Evolutionary conservation across 192 early-diverging fungal species (phyloP), one percentile per base, ranked within the genome.

Genomic region (Umbelopsis isabellina): DNA sequence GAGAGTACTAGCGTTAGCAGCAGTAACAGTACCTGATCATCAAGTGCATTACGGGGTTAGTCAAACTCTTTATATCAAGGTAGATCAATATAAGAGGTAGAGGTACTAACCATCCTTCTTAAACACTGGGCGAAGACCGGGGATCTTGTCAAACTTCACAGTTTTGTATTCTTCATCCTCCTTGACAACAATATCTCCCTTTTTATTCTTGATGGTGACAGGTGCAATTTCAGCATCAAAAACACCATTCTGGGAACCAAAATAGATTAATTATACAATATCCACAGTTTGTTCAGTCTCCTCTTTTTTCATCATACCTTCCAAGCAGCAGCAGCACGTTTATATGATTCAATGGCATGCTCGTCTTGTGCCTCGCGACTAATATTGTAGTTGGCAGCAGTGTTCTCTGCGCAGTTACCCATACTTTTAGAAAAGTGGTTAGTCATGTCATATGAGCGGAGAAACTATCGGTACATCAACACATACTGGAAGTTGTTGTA

Each of bases 81-180:
- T 30, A 30, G n/a, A 30, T 30, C 27, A 30, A 30, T 3, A 30
- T 30, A 3, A 2, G 27, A 30, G 27, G 23, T 55, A 21, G 13
- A 1, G 23, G 21, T 52, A 55, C 44, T 27, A 20, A 77, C 92
- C 93, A 53, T 90, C 86, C 83, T 95, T 96, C 72, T 91, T 87
- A 83, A 98, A 98, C 10, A 89, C 94, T 20, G 89, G 79, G 50
- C 85, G 88, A 67, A 97, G 78, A 16, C 68, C n/a, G 0, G 91
- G 76, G 49, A 96, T 81, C 84, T 97, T 98, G 73, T 93, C 95
- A 77, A 94, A 94, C 68, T 94, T 91, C 76, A 97, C 91, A 73
- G 92, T 94, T 77, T 91, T 94, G 84, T 90, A 98, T 81, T 97
- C 97, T 76, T 98, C 96, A 82, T 98, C 97, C 51, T 92, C 87